Evolutionary conservation across 495 filamentous ascomycete genomes (phyloP).

Genomic region (Podospora tetraspora): DNA sequence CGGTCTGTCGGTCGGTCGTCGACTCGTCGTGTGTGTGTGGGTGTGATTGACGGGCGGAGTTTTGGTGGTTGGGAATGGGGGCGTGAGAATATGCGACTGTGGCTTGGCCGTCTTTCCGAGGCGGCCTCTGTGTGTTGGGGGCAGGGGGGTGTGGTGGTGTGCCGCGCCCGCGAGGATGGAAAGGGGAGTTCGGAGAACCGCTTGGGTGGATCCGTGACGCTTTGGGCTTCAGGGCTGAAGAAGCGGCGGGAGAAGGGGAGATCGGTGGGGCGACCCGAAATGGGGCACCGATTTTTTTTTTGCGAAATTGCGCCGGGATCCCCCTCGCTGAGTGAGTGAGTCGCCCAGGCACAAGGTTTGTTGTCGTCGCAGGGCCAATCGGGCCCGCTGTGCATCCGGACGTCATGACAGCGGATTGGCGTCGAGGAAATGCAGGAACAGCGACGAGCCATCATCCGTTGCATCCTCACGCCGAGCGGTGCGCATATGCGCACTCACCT

Average conservation of each 20-base stretch:
- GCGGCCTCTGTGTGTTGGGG: not conserved
- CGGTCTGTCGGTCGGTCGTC: not conserved
- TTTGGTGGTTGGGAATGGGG: not conserved
- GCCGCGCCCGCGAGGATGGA: not conserved
- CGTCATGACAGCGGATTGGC: constrained; percentile 11
- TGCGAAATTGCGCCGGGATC: not conserved
- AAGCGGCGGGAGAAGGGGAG: not conserved
- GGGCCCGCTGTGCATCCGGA: constrained; percentile 5
- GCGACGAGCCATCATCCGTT: constrained; percentile 1
- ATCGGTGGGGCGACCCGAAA: not conserved
- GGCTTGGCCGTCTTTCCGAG: not conserved
- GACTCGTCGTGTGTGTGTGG: not conserved
- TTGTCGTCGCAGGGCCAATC: constrained; percentile 21
- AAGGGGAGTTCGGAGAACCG: not conserved
- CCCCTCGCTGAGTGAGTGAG: not conserved
- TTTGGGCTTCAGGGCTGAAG: constrained; percentile 1
- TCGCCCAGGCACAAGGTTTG: constrained; percentile 8
- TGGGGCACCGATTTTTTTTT: constrained; percentile 2
- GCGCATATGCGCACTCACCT: constrained; percentile 13
- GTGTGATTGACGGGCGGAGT: not conserved
- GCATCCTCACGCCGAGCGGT: constrained; percentile 4
- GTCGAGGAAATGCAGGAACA: constrained; percentile 2
- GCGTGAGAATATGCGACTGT: not conserved
- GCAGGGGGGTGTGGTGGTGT: not conserved
- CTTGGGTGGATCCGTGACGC: not conserved